Evolutionary conservation across 139 green algal species (phyloP), one percentile per base, ranked within the genome.

Genomic region (Desmodesmus armatus): DNA sequence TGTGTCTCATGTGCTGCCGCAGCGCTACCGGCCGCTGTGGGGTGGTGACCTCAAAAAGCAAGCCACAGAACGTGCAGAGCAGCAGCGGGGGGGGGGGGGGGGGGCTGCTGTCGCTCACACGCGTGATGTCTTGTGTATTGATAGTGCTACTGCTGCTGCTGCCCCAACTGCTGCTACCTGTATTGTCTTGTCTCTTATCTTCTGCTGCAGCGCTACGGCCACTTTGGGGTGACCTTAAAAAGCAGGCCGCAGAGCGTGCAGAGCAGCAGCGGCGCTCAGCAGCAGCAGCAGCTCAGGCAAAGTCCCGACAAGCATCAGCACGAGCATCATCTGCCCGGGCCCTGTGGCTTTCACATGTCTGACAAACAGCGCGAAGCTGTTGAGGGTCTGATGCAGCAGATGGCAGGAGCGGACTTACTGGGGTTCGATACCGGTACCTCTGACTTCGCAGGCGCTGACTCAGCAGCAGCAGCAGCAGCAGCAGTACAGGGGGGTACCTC

Each of bases 321-420:
- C 60, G 9, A 43, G 70, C 31, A 33, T 80, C 84, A 83, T 76
- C 80, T 33, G 63, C 40, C 27, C 73, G 49, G 7, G 47, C 58
- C 44, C 40, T 35, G 73, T 85, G 71, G 62, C 76, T 15, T 93
- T 21, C 69, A 90, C 3, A 92, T 94, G 88, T 90, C 83, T 41
- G 75, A 86, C 0, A 80, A 84, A 47, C 91, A 91, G 83, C 87
- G 90, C 66, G n/a, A 35, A 44, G 55, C 81, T 9, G 69, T 94
- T 35, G 85, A 93, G 71, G 81, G 78, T 27, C 85, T 88, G 70
- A 76, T 90, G 77, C 82, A 86, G 37, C 77, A 89, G 53, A 69
- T 75, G 82, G 55, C 23, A 2, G 5, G 19, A 40, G 51, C 19
- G 15, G 72, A 66, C 51, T n/a, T n/a, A n/a, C n/a, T n/a, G n/a